These are phyloP conservation scores for Geranium rotundifolium DNA, from an alignment of 345 rosid genomes.

Conservation along the genomic window DNA sequence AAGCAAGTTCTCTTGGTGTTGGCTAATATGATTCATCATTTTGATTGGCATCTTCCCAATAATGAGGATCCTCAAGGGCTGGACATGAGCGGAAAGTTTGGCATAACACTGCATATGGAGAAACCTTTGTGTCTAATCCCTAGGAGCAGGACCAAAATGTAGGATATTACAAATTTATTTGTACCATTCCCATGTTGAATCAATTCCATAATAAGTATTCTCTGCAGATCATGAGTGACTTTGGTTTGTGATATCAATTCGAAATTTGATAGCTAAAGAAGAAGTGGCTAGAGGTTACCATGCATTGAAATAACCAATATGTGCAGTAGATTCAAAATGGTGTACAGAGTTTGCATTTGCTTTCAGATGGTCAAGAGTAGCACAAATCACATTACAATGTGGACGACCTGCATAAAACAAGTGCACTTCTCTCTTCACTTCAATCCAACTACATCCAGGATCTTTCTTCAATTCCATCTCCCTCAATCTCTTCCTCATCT, in stretches of 20 bases:
- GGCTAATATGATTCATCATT: background rate
- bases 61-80: background rate
- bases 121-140: background rate
- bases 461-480: constrained; percentile 37
- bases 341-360: constrained; percentile 20
- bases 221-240: too few species aligned
- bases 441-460: constrained; percentile 53
- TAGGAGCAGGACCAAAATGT: background rate
- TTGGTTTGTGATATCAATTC: too few species aligned
- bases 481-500: constrained; percentile 32
- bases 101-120: background rate
- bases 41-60: background rate
- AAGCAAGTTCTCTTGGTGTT: background rate
- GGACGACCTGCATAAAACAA: constrained; percentile 35
- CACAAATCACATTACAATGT: constrained; percentile 22
- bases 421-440: constrained; percentile 21
- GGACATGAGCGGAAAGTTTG: background rate
- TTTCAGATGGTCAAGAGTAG: constrained; percentile 29
- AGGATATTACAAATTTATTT: too few species aligned
- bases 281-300: too few species aligned
- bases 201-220: too few species aligned
- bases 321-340: too few species aligned
- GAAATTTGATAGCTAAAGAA: too few species aligned
- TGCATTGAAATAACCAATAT: too few species aligned
- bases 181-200: too few species aligned